A percentile compares a stretch with the other conserved stretches of the same genome.
Evolutionary conservation across 352 stramenopile genomes (phyloP).

Genomic region (Phytophthora multivora): DNA sequence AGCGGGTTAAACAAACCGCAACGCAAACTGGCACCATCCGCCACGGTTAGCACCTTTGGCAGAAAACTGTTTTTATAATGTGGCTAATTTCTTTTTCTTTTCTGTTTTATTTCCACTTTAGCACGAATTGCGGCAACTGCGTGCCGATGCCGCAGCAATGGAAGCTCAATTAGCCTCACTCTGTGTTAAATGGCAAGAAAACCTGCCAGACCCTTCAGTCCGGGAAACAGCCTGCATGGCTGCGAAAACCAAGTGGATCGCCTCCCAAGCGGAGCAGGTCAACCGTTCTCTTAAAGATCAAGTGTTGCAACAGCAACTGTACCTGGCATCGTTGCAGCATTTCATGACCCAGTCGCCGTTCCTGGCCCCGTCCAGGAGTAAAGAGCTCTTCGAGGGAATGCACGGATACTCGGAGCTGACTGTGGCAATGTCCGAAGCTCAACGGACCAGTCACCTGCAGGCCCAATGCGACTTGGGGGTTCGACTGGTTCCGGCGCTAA

Average conservation of each 20-base stretch:
- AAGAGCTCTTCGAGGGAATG: constrained; percentile 62
- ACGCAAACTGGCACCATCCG: constrained; percentile 39
- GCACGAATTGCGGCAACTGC: constrained; percentile 59
- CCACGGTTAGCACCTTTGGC: constrained; percentile 32
- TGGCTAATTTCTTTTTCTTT: constrained; percentile 1
- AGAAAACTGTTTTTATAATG: neutral
- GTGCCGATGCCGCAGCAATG: constrained; percentile 49
- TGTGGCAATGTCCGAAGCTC: constrained; percentile 2
- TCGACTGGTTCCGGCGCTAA: constrained; percentile 38
- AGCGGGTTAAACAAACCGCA: constrained; percentile 31
- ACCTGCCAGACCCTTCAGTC: constrained; percentile 38
- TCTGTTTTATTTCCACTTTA: constrained; percentile 6
- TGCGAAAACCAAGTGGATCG: constrained; percentile 63
- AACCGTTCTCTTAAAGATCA: constrained; percentile 64
- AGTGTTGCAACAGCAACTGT: constrained; percentile 65
- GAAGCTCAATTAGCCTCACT: constrained; percentile 46
- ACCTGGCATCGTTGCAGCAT: constrained; percentile 63
- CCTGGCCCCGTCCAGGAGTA: constrained; percentile 42
- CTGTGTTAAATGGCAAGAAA: constrained; percentile 48
- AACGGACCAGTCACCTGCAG: constrained; percentile 44
- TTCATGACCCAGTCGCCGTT: constrained; percentile 58
- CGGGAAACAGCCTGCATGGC: constrained; percentile 45
- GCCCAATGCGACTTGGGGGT: constrained; percentile 42
- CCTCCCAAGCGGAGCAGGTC: constrained; percentile 47
- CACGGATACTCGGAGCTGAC: constrained; percentile 41